phyloP scores from a whole-genome alignment of 192 early-diverging fungal species.

The Podila verticillata region DNA sequence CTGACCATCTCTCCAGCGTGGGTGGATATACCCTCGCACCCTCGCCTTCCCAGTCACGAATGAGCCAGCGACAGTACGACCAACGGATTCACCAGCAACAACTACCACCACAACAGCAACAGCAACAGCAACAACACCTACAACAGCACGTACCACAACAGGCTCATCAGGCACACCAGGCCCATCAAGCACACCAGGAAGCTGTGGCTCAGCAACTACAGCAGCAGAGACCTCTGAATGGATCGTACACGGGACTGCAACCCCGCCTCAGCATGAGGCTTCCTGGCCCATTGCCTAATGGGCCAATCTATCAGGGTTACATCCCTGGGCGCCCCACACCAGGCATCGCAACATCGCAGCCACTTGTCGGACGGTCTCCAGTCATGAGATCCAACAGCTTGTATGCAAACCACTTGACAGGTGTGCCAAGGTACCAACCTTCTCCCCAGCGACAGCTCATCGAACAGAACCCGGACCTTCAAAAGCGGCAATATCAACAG shows the following conservation, averaged over 20 bases:
- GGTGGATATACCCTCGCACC: not conserved
- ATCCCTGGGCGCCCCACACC: no score
- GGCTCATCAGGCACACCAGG: not conserved
- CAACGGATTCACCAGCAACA: not conserved
- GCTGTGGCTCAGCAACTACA: not conserved
- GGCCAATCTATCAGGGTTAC: no score
- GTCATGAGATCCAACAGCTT: constrained; percentile 20
- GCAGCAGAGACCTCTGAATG: not conserved
- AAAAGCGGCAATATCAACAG: constrained; percentile 25
- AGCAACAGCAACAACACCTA: not conserved
- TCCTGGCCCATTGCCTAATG: not conserved
- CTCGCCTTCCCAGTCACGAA: not conserved
- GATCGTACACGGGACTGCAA: not conserved
- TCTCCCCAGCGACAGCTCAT: constrained; percentile 10
- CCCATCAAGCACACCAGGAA: not conserved
- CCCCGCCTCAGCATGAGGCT: not conserved
- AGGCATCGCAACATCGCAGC: not conserved
- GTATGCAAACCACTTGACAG: not conserved
- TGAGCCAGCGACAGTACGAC: not conserved
- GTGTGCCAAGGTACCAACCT: constrained; percentile 3
- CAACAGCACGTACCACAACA: constrained; percentile 6
- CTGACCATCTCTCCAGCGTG: constrained; percentile 17
- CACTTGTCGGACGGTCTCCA: not conserved
- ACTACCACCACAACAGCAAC: constrained; percentile 4
- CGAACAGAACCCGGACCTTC: constrained; percentile 14